Conservation (phyloP, 164 flowering plant species). For the Aristolochia fimbriata region DNA sequence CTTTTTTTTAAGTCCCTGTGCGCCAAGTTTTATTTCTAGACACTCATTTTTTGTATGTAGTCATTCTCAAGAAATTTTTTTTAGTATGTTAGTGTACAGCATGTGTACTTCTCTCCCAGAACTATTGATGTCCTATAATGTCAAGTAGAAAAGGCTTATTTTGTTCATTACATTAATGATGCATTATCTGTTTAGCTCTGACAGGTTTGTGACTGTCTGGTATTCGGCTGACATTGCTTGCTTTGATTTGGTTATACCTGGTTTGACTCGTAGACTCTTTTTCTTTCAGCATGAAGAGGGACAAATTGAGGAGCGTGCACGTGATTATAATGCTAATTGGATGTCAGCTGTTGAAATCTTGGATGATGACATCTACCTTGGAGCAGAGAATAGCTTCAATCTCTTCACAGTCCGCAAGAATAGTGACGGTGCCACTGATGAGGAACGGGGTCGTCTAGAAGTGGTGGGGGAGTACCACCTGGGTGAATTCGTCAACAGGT, state of each 20-base stretch:
- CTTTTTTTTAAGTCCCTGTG: too few relatives aligned
- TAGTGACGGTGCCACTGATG: constrained; percentile 95
- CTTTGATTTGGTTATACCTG: not conserved
- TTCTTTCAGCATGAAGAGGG: constrained; percentile 86
- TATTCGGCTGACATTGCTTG: too few relatives aligned
- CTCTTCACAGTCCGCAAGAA: constrained; percentile 85
- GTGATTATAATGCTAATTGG: constrained; percentile 97
- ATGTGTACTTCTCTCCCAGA: too few relatives aligned
- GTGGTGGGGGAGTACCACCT: constrained; percentile 92
- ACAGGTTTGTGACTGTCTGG: too few relatives aligned
- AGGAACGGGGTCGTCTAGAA: constrained; percentile 87
- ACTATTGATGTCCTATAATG: too few relatives aligned
- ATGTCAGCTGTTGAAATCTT: constrained; percentile 96
- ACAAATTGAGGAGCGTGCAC: constrained; percentile 92
- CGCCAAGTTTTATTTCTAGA: too few relatives aligned
- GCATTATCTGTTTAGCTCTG: too few relatives aligned
- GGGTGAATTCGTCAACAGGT: constrained; percentile 85
- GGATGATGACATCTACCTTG: constrained; percentile 87
- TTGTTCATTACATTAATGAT: too few relatives aligned
- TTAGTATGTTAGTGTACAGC: too few relatives aligned
- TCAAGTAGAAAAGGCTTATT: too few relatives aligned
- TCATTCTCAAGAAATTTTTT: too few relatives aligned
- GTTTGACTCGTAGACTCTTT: not conserved
- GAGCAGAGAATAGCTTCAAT: constrained; percentile 86
- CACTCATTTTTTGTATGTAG: too few relatives aligned